Base-by-base conservation (phyloP, 345 rosid genomes). In the Jatropha curcas region DNA sequence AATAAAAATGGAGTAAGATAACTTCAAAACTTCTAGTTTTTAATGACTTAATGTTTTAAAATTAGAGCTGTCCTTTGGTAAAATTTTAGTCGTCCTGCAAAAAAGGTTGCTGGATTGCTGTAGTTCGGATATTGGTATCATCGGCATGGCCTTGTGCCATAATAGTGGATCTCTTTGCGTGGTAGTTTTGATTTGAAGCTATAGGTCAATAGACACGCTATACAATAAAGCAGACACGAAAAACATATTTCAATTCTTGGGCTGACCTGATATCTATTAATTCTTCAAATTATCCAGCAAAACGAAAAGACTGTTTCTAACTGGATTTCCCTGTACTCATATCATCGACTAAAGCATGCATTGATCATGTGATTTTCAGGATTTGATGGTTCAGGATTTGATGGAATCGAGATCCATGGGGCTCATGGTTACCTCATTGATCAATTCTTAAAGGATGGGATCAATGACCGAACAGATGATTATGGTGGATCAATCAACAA, bases 401-500 rank as follows among this genome's bases (percentile, higher is more conserved):
- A 80, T 22, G 83, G 83, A 53, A 76, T 80, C 19, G 72, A 81
- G 68, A 61, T 84, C 62, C 76, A 79, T 65, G 85, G 76, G 14
- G 79, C 76, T 5, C 56, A 65, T 24, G 75, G 84, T 0, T 82
- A 60, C 70, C 67, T 84, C 39, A 55, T 82, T 7, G 88, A 86
- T 55, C 90, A 86, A 61, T 88, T 88, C 69, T n/a, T 86, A 77
- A 86, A 86, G 70, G 88, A 86, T 74, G 89, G 89, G 16, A 92
- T 88, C 72, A 94, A 92, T 79, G 90, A 92, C 74, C 77, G 94
- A 68, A 82, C 76, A 25, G 98, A 92, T 19, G 83, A 88, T 51
- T 90, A 92, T n/a, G 97, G 98, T 27, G 96, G 96, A 48, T 82
- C 93, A 12, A 33, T 87, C 60, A 71, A 76, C 48, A 92, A 92